Evolutionary conservation across 257 asterid species (phyloP), one percentile per base, ranked within the genome.

Genomic region (Eustoma russellianum): DNA sequence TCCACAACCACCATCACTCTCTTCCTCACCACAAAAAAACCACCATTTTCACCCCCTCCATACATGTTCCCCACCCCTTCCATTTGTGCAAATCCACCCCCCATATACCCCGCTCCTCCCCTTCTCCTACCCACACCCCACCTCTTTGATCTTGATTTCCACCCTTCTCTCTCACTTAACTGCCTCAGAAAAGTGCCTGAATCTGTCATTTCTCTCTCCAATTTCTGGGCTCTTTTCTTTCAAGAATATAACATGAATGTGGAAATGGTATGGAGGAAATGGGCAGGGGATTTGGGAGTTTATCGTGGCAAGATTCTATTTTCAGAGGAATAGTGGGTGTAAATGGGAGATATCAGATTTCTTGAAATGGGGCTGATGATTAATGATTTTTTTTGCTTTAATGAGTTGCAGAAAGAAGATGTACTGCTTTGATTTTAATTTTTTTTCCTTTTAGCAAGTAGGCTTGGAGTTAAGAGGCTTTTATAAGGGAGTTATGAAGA

Each of bases 1-100:
- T 89, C 97, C 70, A 90, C 91, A 1, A 90, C 86, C 62, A 90
- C 96, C 97, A 90, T 86, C 9, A 90, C 96, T 66, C 94, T 81
- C 41, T 90, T 86, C 79, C 85, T 79, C 87, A 72, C 57, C 54
- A 71, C 81, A 38, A 38, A 38, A 15, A 79, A 56, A 17, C 61
- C 62, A 45, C 78, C 79, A 58, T 57, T 67, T 13, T 58, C 77
- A 46, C 58, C 17, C 13, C 47, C 59, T 1, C 43, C 12, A n/a
- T n/a, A n/a, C n/a, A n/a, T n/a, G n/a, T n/a, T 68, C 17, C 55
- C 55, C 8, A 74, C 38, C 0, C 43, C 12, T 68, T n/a, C 55
- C 38, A 79, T 68, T 59, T 74, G 80, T 49, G 68, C 72, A 73
- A 62, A 61, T 9, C 30, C 30, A 24, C 64, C 48, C 8, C 34